Base-by-base conservation (phyloP, 176 grass and related monocot genomes). In the Zea mays region DNA sequence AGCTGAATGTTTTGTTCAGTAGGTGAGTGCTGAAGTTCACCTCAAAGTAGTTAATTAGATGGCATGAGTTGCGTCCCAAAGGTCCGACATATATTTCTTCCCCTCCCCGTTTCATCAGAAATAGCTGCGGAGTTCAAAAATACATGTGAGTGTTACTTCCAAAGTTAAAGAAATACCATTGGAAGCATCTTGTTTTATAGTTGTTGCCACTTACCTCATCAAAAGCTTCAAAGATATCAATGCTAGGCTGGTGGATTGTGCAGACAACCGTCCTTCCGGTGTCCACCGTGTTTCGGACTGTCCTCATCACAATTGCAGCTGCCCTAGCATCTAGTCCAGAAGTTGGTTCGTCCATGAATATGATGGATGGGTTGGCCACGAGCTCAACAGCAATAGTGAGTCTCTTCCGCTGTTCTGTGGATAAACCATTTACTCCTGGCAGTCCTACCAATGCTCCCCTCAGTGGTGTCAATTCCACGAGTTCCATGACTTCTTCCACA, bases 321-420 rank as follows among this genome's bases (percentile, higher is more conserved):
- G 93, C 93, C 80, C 93, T 97, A 4, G 93, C 93, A 75, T 97
- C 90, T 43, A 97, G 62, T 52, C 90, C 93, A 44, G 93, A 97
- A 45, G 93, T 97, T 52, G 90, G 93, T 64, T 97, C 93, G 37
- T 97, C 93, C 93, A 97, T 91, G 75, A 97, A 97, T 87, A 97
- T 93, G 82, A 97, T 97, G 54, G 93, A 93, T 38, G 93, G 93
- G 50, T 97, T 97, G 44, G 93, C 90, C 27, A 93, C 93, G 40
- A 97, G 87, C 68, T 97, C 93, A 52, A 97, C 93, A 27, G 93
- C 90, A 86, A 97, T 93, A 3, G 93, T 97, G 43, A 97, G 82
- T 69, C 93, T 97, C 73, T 97, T 97, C 43, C 93, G 37, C 64
- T 97, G 93, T 70, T 97, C 93, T 9, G 90, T 97, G 19, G 93